These are phyloP conservation scores for Talaromyces sp. DNA, from an alignment of 2,329 filamentous ascomycete species.

Conservation along the genomic window DNA sequence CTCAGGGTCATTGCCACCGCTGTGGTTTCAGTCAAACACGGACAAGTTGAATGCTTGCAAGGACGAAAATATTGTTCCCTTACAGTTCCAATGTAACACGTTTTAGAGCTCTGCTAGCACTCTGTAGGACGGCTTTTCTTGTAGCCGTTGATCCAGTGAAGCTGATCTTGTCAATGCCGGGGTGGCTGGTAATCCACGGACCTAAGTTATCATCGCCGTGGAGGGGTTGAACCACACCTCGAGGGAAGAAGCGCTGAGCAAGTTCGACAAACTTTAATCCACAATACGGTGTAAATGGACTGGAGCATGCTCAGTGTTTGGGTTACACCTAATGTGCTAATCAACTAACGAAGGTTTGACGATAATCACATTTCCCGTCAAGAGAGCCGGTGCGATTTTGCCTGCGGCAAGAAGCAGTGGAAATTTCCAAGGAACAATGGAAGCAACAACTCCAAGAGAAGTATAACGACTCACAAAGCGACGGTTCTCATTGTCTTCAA, in stretches of 20 bases:
- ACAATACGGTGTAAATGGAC: slow-evolving; percentile 50
- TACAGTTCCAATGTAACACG: slow-evolving; percentile 42
- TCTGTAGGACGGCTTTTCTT: slow-evolving; percentile 32
- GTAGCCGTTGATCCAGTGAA: slow-evolving; percentile 61
- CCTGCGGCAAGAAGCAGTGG: slow-evolving; percentile 42
- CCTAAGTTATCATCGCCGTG: slow-evolving; percentile 59
- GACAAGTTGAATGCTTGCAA: not conserved
- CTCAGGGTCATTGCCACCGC: slow-evolving; percentile 58
- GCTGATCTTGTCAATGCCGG: slow-evolving; percentile 58
- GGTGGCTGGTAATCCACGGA: slow-evolving; percentile 55
- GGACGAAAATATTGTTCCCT: not conserved
- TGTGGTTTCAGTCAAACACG: not conserved
- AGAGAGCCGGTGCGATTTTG: slow-evolving; percentile 53
- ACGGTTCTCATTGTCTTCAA: not conserved
- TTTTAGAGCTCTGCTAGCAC: not conserved
- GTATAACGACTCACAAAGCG: not conserved
- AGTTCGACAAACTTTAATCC: slow-evolving; percentile 57
- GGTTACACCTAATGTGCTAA: too few relatives aligned
- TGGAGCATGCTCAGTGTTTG: not conserved
- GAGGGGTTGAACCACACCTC: slow-evolving; percentile 58
- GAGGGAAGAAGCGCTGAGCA: slow-evolving; percentile 51
- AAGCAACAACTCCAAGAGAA: not conserved
- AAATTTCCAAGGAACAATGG: slow-evolving; percentile 56
- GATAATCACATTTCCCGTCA: slow-evolving; percentile 56
- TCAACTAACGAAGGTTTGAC: slow-evolving; percentile 49